Base-by-base conservation (phyloP, 1,139 yeast genomes). In the Arxiozyma slooffiae region DNA sequence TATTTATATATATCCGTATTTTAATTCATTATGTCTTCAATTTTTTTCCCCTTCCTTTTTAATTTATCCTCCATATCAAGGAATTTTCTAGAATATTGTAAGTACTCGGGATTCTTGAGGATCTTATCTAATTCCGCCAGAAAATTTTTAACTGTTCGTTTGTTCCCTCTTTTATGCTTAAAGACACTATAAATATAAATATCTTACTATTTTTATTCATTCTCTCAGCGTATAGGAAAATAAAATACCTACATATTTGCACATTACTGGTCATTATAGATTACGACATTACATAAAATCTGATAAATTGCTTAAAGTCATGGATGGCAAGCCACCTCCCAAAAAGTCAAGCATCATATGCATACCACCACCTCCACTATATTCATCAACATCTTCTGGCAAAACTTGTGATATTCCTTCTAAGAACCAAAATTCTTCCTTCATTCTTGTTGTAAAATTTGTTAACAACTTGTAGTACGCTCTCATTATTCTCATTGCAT, bases 341-440 rank as follows among this genome's bases (percentile, higher is more conserved):
- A 85, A 71, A 70, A 85, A 85, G 66, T 85, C 92, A 68, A 85
- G 72, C 94, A 85, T 85, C 92, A 85, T 85, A 63, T 84, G 88
- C 88, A 83, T 83, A 55, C 92, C 92, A 48, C 94, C 92, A 49
- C 92, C 92, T 14, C 92, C 92, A 17, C 86, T 80, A 61, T 85
- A 85, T 59, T 84, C 87, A 51, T 85, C 94, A 21, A 85, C 94
- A 65, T 85, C 89, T 17, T 79, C 89, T 0, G 94, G 94, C 48
- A 90, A 73, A 0, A 88, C 95, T 53, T 81, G 81, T 5, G 94
- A 79, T 2, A 90, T 95, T 1, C 97, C 97, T 67, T 89, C 96
- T 56, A 90, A 73, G 60, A 90, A 90, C 97, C 97, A 90, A 17
- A 89, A 95, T 59, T 80, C 79, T 60, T 88, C 94, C 63, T 85